These are phyloP conservation scores for Limnanthes douglasii DNA, from an alignment of 345 rosid genomes.

Conservation along the genomic window DNA sequence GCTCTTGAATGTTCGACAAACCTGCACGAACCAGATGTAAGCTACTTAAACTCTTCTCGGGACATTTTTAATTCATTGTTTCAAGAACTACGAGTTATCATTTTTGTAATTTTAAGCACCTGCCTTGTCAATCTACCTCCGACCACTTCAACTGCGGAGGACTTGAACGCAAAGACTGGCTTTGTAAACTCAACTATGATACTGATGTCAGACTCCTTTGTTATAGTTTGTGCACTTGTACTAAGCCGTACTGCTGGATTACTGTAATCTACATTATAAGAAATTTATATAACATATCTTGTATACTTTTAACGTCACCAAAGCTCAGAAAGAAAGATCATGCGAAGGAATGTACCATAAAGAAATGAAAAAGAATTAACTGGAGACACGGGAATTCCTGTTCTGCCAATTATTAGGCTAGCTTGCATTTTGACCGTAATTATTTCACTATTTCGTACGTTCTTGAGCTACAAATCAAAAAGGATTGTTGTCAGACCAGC, in stretches of 20 bases:
- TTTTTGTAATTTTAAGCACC: too few relatives aligned
- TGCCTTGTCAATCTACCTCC: constrained; percentile 48
- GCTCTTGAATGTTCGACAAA: constrained; percentile 29
- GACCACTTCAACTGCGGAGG: constrained; percentile 21
- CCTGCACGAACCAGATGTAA: constrained; percentile 14
- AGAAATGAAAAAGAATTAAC: constrained; percentile 22
- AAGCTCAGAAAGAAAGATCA: too few relatives aligned
- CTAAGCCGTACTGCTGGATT: constrained; percentile 27
- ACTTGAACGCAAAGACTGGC: constrained; percentile 39
- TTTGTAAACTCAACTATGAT: constrained; percentile 32
- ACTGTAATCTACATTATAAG: constrained; percentile 17
- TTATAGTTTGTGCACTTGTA: constrained; percentile 21
- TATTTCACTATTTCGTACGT: constrained; percentile 18
- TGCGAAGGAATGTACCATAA: constrained; percentile 24
- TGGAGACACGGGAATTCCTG: constrained; percentile 27
- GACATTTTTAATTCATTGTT: too few relatives aligned
- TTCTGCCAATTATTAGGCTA: constrained; percentile 16
- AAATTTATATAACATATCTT: too few relatives aligned
- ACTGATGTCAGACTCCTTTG: constrained; percentile 20
- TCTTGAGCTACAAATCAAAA: constrained; percentile 21
- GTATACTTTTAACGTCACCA: too few relatives aligned
- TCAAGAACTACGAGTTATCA: too few relatives aligned
- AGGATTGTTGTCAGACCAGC: too few relatives aligned
- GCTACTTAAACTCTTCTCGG: constrained; percentile 1
- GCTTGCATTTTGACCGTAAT: constrained; percentile 24